Conservation (phyloP, 345 rosid genomes). For the Gossypium herbaceum region DNA sequence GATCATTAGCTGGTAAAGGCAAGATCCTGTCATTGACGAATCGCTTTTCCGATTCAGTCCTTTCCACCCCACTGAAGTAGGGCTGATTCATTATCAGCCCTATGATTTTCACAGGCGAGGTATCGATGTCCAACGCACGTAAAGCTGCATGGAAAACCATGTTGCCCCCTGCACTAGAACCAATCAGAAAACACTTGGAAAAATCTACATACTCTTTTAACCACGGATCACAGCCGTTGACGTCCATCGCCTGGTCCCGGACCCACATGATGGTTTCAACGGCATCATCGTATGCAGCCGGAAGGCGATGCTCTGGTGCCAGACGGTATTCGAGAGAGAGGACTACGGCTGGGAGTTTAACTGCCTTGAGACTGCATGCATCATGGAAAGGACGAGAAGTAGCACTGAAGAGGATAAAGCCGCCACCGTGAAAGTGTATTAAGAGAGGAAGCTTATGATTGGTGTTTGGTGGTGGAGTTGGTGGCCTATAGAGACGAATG, state of each 20-base stretch:
- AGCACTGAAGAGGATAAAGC: conserved; percentile 52
- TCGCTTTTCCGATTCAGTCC: conserved; percentile 59
- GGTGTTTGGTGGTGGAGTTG: conserved; percentile 28
- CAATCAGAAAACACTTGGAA: conserved; percentile 55
- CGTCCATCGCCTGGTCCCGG: conserved; percentile 46
- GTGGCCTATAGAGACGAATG: conserved; percentile 58
- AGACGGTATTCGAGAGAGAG: conserved; percentile 81
- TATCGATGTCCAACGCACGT: conserved; percentile 39
- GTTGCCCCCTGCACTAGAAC: conserved; percentile 71
- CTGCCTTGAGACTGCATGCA: conserved; percentile 42
- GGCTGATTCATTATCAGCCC: conserved; percentile 71
- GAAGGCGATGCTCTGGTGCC: conserved; percentile 92
- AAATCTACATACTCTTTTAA: conserved; percentile 54
- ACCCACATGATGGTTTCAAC: conserved; percentile 66
- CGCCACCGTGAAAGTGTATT: conserved; percentile 76
- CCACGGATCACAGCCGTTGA: conserved; percentile 56
- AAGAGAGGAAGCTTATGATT: conserved; percentile 50
- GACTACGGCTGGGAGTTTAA: conserved; percentile 42
- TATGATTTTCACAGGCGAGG: conserved; percentile 47
- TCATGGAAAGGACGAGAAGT: conserved; percentile 47
- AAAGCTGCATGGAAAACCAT: conserved; percentile 62
- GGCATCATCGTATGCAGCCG: conserved; percentile 84
- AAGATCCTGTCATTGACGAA: conserved; percentile 42
- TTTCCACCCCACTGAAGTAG: conserved; percentile 52
- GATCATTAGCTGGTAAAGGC: conserved; percentile 51